These are phyloP conservation scores for Penicillium salamii DNA, from an alignment of 495 filamentous ascomycete species.

Conservation along the genomic window DNA sequence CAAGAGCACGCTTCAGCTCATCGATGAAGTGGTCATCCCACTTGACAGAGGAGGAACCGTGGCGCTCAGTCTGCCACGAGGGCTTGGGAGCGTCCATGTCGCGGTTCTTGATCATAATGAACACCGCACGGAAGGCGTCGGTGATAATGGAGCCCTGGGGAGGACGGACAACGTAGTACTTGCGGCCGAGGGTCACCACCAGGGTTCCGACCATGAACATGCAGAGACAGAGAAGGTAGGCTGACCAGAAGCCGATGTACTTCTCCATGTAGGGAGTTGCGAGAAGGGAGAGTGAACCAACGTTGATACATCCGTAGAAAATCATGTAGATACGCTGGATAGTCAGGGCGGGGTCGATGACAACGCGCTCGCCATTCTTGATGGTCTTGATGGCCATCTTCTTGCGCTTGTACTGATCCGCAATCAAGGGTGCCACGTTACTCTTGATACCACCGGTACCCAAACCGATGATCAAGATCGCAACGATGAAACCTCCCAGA, in stretches of 20 bases:
- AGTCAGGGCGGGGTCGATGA: slow-evolving; percentile 73
- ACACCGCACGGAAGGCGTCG: slow-evolving; percentile 58
- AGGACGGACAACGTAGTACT: slow-evolving; percentile 58
- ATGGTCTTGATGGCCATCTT: slow-evolving; percentile 50
- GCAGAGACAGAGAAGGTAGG: slow-evolving; percentile 67
- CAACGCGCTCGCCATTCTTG: slow-evolving; percentile 67
- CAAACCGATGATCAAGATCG: slow-evolving; percentile 46
- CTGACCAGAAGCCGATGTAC: slow-evolving; percentile 69
- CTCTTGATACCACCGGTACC: slow-evolving; percentile 75
- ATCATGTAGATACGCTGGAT: slow-evolving; percentile 73
- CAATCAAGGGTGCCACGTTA: slow-evolving; percentile 58
- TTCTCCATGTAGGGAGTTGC: slow-evolving; percentile 66
- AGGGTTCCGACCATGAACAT: slow-evolving; percentile 55
- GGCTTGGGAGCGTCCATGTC: slow-evolving; percentile 62
- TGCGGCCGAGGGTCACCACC: slow-evolving; percentile 53
- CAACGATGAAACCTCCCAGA: slow-evolving; percentile 47
- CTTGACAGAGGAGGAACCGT: slow-evolving; percentile 32
- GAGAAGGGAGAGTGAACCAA: slow-evolving; percentile 64
- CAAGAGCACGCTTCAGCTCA: slow-evolving; percentile 56
- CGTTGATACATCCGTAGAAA: slow-evolving; percentile 75
- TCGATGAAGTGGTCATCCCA: slow-evolving; percentile 66
- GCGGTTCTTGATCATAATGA: slow-evolving; percentile 54
- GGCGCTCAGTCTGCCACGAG: slow-evolving; percentile 49
- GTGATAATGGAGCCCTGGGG: slow-evolving; percentile 62
- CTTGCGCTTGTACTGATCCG: slow-evolving; percentile 70